Conservation (phyloP, 2,329 filamentous ascomycete genomes). For the Botrytis porri region DNA sequence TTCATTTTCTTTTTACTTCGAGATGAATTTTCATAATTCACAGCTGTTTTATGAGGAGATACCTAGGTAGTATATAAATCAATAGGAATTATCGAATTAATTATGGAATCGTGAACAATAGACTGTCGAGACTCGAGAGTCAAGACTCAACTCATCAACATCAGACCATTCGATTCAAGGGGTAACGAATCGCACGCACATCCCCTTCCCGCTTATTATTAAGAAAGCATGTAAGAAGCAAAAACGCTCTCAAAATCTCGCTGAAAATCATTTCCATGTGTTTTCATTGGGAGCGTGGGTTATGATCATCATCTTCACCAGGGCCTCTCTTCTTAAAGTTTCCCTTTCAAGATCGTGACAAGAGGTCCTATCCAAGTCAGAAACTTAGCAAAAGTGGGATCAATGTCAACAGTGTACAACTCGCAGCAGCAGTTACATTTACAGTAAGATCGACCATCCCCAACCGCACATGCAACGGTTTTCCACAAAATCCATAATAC, state of each 20-base stretch:
- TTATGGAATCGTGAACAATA: neutral
- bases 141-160: neutral
- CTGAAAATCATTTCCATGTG: no score
- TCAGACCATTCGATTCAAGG: neutral
- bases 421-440: neutral
- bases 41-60: neutral
- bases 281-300: neutral
- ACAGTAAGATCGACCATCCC: neutral
- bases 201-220: neutral
- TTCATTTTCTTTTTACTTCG: neutral
- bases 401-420: neutral
- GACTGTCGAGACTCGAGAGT: neutral
- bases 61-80: neutral
- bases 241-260: neutral
- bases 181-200: neutral
- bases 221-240: neutral
- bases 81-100: neutral
- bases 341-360: neutral
- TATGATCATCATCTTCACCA: neutral
- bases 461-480: neutral
- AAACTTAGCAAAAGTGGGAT: neutral
- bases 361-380: neutral
- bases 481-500: neutral
- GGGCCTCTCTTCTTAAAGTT: neutral
- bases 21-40: neutral